Evolutionary conservation across 2,329 filamentous ascomycete species (phyloP).

Genomic region (Colletotrichum scovillei): DNA sequence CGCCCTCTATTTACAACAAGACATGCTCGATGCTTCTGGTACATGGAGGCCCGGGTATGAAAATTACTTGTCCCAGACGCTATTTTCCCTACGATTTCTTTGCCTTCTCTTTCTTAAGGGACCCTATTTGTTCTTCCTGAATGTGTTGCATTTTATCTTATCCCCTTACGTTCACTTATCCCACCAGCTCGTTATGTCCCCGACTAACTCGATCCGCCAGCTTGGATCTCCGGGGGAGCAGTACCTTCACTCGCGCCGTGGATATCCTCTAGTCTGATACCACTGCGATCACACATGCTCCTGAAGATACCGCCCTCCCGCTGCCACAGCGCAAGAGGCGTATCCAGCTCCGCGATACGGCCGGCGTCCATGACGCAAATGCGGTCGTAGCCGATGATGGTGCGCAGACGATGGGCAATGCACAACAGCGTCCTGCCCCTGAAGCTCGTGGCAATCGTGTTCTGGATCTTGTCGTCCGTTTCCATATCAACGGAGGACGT

Average conservation of each 20-base stretch:
- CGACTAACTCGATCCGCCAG: conserved; percentile 21
- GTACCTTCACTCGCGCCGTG: conserved; percentile 52
- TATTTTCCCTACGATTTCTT: neutral
- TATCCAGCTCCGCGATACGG: conserved; percentile 85
- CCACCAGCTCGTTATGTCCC: neutral
- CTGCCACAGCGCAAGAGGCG: conserved; percentile 79
- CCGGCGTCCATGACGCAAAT: conserved; percentile 98
- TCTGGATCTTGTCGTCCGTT: conserved; percentile 95
- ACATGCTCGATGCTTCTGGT: neutral
- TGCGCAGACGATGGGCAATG: conserved; percentile 91
- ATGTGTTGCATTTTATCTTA: conserved; percentile 35
- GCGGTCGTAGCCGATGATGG: conserved; percentile 93
- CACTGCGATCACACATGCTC: conserved; percentile 89
- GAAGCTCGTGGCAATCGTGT: conserved; percentile 87
- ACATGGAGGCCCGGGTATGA: neutral
- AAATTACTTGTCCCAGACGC: neutral
- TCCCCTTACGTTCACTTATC: neutral
- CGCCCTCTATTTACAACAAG: neutral
- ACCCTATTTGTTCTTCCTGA: neutral
- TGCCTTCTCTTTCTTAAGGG: neutral
- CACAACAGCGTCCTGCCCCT: conserved; percentile 88
- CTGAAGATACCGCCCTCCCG: conserved; percentile 80
- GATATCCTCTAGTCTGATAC: conserved; percentile 74
- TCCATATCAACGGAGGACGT: conserved; percentile 95
- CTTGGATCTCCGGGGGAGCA: conserved; percentile 29